These are phyloP conservation scores for Daldinia caldariorum DNA, from an alignment of 495 filamentous ascomycete genomes.

Conservation along the genomic window DNA sequence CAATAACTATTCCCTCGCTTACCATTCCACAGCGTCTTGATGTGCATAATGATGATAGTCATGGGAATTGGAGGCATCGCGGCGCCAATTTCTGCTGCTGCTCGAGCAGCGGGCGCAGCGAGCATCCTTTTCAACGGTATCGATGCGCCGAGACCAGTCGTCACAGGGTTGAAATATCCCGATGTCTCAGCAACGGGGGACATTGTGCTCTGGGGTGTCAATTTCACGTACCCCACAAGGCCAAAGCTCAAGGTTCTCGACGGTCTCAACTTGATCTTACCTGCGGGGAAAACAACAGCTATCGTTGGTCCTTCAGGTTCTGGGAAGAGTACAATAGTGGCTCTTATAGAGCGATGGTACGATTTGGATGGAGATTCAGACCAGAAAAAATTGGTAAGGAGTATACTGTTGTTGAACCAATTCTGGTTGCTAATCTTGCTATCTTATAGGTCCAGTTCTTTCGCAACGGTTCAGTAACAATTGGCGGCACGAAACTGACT, in stretches of 20 bases:
- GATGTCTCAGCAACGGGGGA: constrained; percentile 60
- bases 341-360: constrained; percentile 72
- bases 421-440: constrained; percentile 1
- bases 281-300: constrained; percentile 84
- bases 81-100: constrained; percentile 59
- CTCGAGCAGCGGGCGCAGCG: constrained; percentile 64
- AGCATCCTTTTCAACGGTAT: constrained; percentile 66
- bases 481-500: constrained; percentile 64
- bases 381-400: constrained; percentile 58
- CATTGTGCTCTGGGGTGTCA: constrained; percentile 67
- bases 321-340: constrained; percentile 75
- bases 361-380: constrained; percentile 59
- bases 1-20: not conserved
- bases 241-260: constrained; percentile 66
- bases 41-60: constrained; percentile 66
- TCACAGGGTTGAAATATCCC: constrained; percentile 57
- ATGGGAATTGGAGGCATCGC: constrained; percentile 62
- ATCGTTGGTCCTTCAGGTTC: constrained; percentile 82
- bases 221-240: constrained; percentile 72
- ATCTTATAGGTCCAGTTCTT: constrained; percentile 51
- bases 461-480: constrained; percentile 59
- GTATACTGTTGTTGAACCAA: constrained; percentile 20
- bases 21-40: constrained; percentile 59
- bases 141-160: constrained; percentile 60
- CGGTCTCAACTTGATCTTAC: constrained; percentile 64